phyloP scores from a whole-genome alignment of 1,284 basidiomycete species.

The Cryptococcus sp. region DNA sequence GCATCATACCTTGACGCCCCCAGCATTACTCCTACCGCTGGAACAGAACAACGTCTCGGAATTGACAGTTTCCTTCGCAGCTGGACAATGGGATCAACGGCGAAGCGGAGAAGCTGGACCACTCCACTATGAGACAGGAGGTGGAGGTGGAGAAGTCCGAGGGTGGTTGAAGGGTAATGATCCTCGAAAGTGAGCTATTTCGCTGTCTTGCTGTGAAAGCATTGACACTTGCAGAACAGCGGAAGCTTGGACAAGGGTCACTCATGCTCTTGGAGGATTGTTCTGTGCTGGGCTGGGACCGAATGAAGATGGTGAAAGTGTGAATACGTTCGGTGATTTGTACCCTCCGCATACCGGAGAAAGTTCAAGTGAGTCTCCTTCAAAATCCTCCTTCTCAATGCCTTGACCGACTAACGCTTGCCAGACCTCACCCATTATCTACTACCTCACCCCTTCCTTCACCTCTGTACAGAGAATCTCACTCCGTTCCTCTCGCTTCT shows the following conservation, averaged over 20 bases:
- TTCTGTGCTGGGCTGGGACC: conserved; percentile 90
- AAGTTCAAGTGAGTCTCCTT: conserved; percentile 56
- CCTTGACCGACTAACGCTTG: conserved; percentile 3
- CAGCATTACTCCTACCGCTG: conserved; percentile 78
- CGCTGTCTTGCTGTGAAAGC: not conserved
- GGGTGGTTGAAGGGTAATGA: conserved; percentile 69
- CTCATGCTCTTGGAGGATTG: conserved; percentile 82
- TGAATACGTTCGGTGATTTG: conserved; percentile 48
- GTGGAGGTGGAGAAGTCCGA: conserved; percentile 82
- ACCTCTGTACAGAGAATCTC: conserved; percentile 93
- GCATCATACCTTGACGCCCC: conserved; percentile 78
- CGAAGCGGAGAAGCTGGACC: conserved; percentile 69
- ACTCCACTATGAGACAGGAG: conserved; percentile 59
- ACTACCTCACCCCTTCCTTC: conserved; percentile 64
- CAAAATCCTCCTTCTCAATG: conserved; percentile 51
- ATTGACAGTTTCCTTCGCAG: conserved; percentile 78
- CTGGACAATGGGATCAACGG: conserved; percentile 84
- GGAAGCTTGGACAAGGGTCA: conserved; percentile 70
- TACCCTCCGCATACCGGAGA: conserved; percentile 54
- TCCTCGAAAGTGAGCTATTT: not conserved
- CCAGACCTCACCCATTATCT: conserved; percentile 42
- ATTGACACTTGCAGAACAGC: conserved; percentile 36
- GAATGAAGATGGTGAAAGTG: conserved; percentile 57
- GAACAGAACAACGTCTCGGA: conserved; percentile 78
- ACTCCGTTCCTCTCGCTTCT: conserved; percentile 92